These are phyloP conservation scores for Perkinsus olseni DNA, from an alignment of 169 alveolate species.

Conservation along the genomic window DNA sequence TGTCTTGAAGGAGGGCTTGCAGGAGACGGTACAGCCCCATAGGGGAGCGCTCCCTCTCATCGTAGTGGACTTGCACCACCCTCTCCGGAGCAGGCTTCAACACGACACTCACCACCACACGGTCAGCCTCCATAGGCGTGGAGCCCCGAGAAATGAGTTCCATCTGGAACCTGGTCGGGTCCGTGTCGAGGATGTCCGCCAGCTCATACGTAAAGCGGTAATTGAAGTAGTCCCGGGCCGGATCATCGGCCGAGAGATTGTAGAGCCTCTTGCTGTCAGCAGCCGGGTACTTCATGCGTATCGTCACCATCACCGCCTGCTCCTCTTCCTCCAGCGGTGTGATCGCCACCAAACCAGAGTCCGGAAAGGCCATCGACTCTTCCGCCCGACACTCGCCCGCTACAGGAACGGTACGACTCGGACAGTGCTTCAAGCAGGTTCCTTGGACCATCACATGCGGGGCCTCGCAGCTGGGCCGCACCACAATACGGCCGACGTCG, in stretches of 20 bases:
- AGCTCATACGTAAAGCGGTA: conserved; percentile 6
- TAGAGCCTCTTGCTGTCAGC: background rate
- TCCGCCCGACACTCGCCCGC: conserved; percentile 9
- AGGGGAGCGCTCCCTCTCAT: background rate
- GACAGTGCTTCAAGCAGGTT: conserved; percentile 12
- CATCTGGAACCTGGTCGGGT: background rate
- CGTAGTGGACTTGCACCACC: background rate
- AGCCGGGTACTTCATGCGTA: background rate
- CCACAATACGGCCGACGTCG: conserved; percentile 7
- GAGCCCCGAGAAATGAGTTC: background rate
- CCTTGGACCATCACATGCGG: background rate
- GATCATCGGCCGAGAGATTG: conserved; percentile 4
- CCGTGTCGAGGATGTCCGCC: conserved; percentile 2
- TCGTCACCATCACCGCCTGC: background rate
- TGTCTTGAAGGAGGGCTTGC: background rate
- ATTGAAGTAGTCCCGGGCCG: conserved; percentile 5
- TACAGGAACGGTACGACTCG: background rate
- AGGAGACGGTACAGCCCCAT: background rate
- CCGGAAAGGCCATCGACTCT: background rate
- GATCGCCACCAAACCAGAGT: background rate
- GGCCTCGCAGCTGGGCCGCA: conserved; percentile 9
- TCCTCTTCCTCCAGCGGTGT: background rate
- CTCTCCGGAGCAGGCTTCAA: background rate
- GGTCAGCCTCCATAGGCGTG: background rate
- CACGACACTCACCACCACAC: background rate